phyloP scores from a whole-genome alignment of 1,284 basidiomycete species.

The Ustanciosporium gigantosporum region DNA sequence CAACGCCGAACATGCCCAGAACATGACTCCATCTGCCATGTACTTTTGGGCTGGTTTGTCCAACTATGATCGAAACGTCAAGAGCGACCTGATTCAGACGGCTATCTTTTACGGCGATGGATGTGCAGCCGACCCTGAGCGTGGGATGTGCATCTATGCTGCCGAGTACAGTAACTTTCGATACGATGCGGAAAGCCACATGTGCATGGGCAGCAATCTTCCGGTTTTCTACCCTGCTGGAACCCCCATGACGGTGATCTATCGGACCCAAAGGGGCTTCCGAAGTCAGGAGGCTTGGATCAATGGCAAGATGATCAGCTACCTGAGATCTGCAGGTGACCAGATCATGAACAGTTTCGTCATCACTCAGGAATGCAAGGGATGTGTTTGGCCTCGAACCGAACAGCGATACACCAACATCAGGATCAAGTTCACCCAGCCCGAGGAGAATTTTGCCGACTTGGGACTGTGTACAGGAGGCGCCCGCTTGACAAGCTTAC shows the following conservation, averaged over 20 bases:
- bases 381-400: constrained; percentile 17
- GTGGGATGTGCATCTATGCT: constrained; percentile 21
- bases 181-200: constrained; percentile 17
- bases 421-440: constrained; percentile 11
- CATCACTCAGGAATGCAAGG: constrained; percentile 37
- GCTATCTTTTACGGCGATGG: constrained; percentile 37
- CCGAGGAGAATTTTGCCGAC: constrained; percentile 14
- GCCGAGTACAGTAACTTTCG: constrained; percentile 29
- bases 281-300: constrained; percentile 32
- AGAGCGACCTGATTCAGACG: constrained; percentile 25
- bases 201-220: constrained; percentile 37
- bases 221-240: constrained; percentile 25
- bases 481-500: constrained; percentile 3
- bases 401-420: constrained; percentile 30
- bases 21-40: constrained; percentile 16
- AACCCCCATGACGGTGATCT: constrained; percentile 16
- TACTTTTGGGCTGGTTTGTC: constrained; percentile 38
- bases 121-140: constrained; percentile 17
- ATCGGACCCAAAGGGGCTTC: constrained; percentile 25
- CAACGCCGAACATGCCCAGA: constrained; percentile 1
- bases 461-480: constrained; percentile 27
- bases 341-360: constrained; percentile 41
- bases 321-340: constrained; percentile 18
- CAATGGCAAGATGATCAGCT: constrained; percentile 28
- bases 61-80: constrained; percentile 15